Percentiles rank a stretch among this genome's conserved stretches.
phyloP scores from a whole-genome alignment of 257 asterid species.

The Schizonepeta tenuifolia region DNA sequence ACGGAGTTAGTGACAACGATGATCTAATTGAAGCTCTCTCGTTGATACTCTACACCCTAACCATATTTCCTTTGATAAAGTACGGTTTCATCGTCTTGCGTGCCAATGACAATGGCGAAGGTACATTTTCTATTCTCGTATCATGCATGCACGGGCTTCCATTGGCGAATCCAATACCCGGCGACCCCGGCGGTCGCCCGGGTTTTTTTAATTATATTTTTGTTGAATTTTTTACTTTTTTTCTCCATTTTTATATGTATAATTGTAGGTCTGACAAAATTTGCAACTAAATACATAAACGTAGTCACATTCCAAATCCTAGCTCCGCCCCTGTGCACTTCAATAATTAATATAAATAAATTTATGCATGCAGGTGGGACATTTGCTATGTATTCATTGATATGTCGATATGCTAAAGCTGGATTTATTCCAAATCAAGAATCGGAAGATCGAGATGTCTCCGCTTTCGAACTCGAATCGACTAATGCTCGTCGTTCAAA shows the following conservation, averaged over 20 bases:
- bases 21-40: slow-evolving; percentile 28
- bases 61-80: slow-evolving; percentile 55
- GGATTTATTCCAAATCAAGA: slow-evolving; percentile 55
- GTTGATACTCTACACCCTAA: slow-evolving; percentile 53
- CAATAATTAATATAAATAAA: no score
- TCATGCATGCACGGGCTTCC: no score
- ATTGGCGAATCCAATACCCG: no score
- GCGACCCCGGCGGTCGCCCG: no score
- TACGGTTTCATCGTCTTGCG: slow-evolving; percentile 55
- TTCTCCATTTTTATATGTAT: no score
- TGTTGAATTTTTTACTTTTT: no score
- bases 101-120: slow-evolving; percentile 70
- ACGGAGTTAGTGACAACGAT: slow-evolving; percentile 50
- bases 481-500: slow-evolving; percentile 33
- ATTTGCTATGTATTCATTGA: slow-evolving; percentile 69
- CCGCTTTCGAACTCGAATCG: slow-evolving; percentile 46
- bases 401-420: slow-evolving; percentile 68
- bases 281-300: no score
- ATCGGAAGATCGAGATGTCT: slow-evolving; percentile 55
- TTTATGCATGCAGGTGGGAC: slow-evolving; percentile 62
- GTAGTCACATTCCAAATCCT: no score
- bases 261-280: no score
- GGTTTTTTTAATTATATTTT: no score
- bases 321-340: no score
- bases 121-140: slow-evolving; percentile 27